A percentile compares a stretch with the other conserved stretches of the same genome.
Conservation (phyloP, 2,329 filamentous ascomycete species). For the Phaeosphaeriaceae sp. region DNA sequence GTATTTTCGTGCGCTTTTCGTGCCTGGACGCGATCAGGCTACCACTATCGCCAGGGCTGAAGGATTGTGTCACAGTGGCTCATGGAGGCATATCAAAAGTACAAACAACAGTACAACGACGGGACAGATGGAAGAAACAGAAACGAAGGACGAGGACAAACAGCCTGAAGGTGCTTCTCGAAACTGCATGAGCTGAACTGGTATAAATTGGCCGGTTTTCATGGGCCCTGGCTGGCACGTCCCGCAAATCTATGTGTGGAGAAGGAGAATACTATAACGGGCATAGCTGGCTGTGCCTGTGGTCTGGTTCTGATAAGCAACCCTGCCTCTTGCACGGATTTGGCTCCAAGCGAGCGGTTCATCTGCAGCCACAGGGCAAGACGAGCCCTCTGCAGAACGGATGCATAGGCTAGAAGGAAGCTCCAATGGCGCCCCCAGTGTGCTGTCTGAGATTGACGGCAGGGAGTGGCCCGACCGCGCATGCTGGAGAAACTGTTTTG, state of each 20-base stretch:
- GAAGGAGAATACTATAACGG: conserved; percentile 29
- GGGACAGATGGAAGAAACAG: conserved; percentile 4
- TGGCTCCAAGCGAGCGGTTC: conserved; percentile 26
- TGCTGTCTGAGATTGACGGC: conserved; percentile 8
- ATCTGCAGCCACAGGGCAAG: conserved; percentile 30
- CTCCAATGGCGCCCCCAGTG: conserved; percentile 21
- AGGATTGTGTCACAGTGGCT: conserved; percentile 14
- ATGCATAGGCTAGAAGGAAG: conserved; percentile 16
- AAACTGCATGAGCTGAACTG: conserved; percentile 25
- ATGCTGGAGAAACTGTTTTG: conserved; percentile 17
- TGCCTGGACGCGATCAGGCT: conserved; percentile 6
- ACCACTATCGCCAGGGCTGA: conserved; percentile 21
- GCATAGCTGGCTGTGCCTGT: conserved; percentile 25
- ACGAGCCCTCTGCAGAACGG: conserved; percentile 16
- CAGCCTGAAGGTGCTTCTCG: conserved; percentile 16
- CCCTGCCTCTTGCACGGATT: conserved; percentile 22
- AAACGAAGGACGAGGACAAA: conserved; percentile 15
- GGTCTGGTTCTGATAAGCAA: conserved; percentile 43
- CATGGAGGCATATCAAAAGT: conserved; percentile 6
- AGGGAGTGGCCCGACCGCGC: conserved; percentile 15
- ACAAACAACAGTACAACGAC: conserved; percentile 2
- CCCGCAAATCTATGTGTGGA: conserved; percentile 33
- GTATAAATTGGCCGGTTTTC: conserved; percentile 38
- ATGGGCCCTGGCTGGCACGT: conserved; percentile 33
- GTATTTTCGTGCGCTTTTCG: neutral